phyloP scores from a whole-genome alignment of 1,284 basidiomycete species.

The Rhodotorula sp. region DNA sequence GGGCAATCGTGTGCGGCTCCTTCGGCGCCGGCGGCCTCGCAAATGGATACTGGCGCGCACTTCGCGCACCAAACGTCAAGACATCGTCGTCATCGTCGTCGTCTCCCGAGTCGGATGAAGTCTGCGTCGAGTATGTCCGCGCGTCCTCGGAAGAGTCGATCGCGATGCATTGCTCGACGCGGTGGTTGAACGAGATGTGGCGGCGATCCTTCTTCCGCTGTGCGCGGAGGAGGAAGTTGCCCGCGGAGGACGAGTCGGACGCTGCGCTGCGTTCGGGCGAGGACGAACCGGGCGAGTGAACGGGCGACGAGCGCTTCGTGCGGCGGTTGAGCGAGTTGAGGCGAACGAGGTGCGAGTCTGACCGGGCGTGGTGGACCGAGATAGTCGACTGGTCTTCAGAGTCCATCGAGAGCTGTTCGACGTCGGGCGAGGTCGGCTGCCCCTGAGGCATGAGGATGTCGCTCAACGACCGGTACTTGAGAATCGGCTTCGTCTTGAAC shows the following conservation, averaged over 20 bases:
- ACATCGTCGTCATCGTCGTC: constrained; percentile 62
- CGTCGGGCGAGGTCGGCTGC: constrained; percentile 53
- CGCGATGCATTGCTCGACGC: constrained; percentile 97
- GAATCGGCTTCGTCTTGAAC: constrained; percentile 69
- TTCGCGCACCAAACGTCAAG: constrained; percentile 52
- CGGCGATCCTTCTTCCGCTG: constrained; percentile 52
- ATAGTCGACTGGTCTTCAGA: constrained; percentile 36
- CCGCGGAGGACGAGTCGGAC: constrained; percentile 29
- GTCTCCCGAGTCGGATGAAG: constrained; percentile 3
- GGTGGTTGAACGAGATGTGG: constrained; percentile 97
- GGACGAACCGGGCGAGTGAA: constrained; percentile 30
- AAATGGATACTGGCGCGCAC: constrained; percentile 32
- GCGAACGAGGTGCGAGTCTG: constrained; percentile 39
- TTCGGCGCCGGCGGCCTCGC: constrained; percentile 23
- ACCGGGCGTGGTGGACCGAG: constrained; percentile 32
- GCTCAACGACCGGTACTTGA: constrained; percentile 90
- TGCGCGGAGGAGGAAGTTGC: constrained; percentile 9
- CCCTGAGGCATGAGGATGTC: constrained; percentile 67
- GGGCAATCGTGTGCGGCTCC: constrained; percentile 69
- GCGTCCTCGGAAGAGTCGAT: constrained; percentile 57
- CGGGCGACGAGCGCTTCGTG: constrained; percentile 18
- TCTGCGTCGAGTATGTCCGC: constrained; percentile 45
- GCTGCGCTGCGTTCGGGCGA: constrained; percentile 29
- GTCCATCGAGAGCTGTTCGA: constrained; percentile 47
- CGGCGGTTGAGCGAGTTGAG: constrained; percentile 37